Percentiles rank a stretch among this genome's conserved stretches.
phyloP scores from a whole-genome alignment of 2,329 filamentous ascomycete genomes.

The Penicillium freii region DNA sequence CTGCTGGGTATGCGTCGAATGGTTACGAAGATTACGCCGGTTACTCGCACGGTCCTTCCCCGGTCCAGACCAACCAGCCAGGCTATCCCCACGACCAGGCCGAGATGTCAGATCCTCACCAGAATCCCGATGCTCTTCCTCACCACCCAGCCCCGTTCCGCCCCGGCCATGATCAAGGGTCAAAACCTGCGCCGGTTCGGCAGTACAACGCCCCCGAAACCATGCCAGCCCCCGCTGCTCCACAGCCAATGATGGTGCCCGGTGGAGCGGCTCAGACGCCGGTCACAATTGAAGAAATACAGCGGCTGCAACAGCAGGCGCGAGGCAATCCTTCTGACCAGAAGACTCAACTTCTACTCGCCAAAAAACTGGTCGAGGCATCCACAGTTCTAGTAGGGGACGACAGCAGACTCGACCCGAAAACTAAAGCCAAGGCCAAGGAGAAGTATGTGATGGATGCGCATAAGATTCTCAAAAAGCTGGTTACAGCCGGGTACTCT shows the following conservation, averaged over 20 bases:
- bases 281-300: conserved; percentile 76
- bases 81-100: conserved; percentile 20
- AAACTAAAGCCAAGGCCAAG: conserved; percentile 61
- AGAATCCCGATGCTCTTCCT: conserved; percentile 56
- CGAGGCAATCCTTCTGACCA: conserved; percentile 72
- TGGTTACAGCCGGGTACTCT: conserved; percentile 67
- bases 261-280: conserved; percentile 41
- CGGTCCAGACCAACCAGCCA: conserved; percentile 24
- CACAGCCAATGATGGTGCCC: conserved; percentile 14
- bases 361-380: conserved; percentile 83
- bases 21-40: conserved; percentile 17
- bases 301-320: conserved; percentile 67
- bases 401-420: conserved; percentile 67
- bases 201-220: conserved; percentile 47
- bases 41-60: conserved; percentile 26
- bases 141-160: conserved; percentile 57
- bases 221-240: conserved; percentile 35
- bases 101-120: conserved; percentile 27
- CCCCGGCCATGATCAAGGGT: conserved; percentile 47
- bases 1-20: conserved; percentile 19
- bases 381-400: conserved; percentile 75
- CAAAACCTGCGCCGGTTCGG: conserved; percentile 53
- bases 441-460: conserved; percentile 84
- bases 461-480: conserved; percentile 87
- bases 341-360: conserved; percentile 67